Evolutionary conservation across 139 green algal species (phyloP).

Genomic region (Mesotaenium endlicherianum): DNA sequence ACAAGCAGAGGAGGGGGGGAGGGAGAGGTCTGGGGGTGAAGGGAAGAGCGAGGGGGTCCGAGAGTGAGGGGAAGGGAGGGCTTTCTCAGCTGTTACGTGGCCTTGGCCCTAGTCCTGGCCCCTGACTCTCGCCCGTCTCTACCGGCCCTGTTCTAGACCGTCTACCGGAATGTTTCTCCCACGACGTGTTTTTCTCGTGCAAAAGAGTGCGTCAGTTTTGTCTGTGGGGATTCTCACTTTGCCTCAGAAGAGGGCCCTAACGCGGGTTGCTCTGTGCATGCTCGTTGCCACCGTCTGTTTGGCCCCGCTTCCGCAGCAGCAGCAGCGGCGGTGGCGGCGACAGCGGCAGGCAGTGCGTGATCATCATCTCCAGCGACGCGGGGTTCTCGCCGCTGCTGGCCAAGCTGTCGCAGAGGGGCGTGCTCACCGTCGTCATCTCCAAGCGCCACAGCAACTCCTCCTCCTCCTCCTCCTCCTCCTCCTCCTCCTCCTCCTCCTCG

Average conservation of each 20-base stretch:
- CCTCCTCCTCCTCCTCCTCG: not conserved
- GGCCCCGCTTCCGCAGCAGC: not conserved
- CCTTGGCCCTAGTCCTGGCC: too few species aligned
- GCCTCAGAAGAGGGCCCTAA: not conserved
- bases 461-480: not conserved
- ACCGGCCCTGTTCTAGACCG: too few species aligned
- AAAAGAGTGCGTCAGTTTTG: not conserved
- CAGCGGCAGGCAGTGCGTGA: not conserved
- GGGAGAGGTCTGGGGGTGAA: not conserved
- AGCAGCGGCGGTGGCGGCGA: not conserved
- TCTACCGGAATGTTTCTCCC: too few species aligned
- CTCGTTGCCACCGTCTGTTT: not conserved
- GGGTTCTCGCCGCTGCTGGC: slow-evolving; percentile 23
- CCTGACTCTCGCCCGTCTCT: too few species aligned
- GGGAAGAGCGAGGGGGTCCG: not conserved
- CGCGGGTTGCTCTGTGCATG: not conserved
- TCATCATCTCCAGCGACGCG: slow-evolving; percentile 25
- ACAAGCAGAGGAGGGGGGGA: not conserved
- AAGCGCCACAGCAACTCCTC: not conserved
- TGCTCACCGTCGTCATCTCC: slow-evolving; percentile 21
- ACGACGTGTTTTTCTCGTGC: too few species aligned
- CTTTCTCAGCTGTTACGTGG: not conserved
- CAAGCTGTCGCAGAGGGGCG: slow-evolving; percentile 6
- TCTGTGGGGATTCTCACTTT: not conserved
- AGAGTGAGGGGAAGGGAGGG: not conserved